Evolutionary conservation across 768 basidiomycete species (phyloP), one percentile per base, ranked within the genome.

Genomic region (Collybia sp.): DNA sequence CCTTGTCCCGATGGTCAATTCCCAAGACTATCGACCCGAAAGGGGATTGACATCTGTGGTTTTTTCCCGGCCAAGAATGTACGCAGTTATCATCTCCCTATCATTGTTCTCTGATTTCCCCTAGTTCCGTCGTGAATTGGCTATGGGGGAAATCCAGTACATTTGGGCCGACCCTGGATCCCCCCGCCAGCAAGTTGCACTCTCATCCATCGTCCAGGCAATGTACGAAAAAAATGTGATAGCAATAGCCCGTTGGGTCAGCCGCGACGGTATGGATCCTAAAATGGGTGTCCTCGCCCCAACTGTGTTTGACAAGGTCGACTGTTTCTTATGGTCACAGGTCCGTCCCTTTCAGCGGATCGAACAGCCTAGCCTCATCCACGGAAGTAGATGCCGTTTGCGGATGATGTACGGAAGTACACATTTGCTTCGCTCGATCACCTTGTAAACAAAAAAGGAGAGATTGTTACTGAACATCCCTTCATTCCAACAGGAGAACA

Each of bases 351-450:
- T 35, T 15, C 37, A 12, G 20, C 31, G 8, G 12, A 39, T 5
- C 30, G 34, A 30, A 20, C 12, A 43, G n/a, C 6, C 37, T 18
- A 43, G 18, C 19, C 38, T 37, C n/a, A 6, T 17, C 32, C 15
- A 9, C 55, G n/a, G 8, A 33, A 35, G 9, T 52, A 94, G 92
- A 80, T 97, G 77, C 95, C 95, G 0, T 97, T 96, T 58, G 92
- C 92, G 2, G 95, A 99, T 60, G 95, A 99, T 55, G 73, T 93
- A 43, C 81, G 93, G 47, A 87, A 82, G 52, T 92, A 90, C 63
- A 82, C 80, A 9, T 97, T 99, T 61, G 80, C 86, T 0, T 89
- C 89, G 0, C 74, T 98, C 25, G 79, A 83, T 37, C 72, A 72
- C 9, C 75, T 95, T 12, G 69, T 84, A 47, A 84, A 81, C 45